phyloP scores from a whole-genome alignment of 306 rosid genomes.

The Trifolium fragiferum region DNA sequence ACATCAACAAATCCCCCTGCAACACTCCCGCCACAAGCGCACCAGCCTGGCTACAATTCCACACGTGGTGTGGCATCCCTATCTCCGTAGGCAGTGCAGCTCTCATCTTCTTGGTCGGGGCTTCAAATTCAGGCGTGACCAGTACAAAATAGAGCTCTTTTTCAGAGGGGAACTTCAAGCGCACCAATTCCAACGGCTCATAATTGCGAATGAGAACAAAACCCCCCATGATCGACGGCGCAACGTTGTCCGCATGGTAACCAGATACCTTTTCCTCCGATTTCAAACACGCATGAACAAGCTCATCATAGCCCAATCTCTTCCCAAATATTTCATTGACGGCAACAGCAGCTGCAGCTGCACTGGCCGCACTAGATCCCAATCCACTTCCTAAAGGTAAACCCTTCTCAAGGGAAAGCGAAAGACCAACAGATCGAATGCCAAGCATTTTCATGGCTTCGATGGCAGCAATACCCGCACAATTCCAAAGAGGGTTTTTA shows the following conservation, averaged over 20 bases:
- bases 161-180: conserved; percentile 58
- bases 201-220: conserved; percentile 71
- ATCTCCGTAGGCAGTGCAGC: conserved; percentile 77
- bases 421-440: conserved; percentile 75
- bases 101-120: conserved; percentile 88
- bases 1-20: conserved; percentile 60
- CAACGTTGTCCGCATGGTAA: conserved; percentile 89
- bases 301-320: conserved; percentile 55
- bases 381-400: conserved; percentile 87
- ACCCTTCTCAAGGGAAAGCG: conserved; percentile 80
- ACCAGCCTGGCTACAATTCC: conserved; percentile 88
- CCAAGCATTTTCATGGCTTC: conserved; percentile 88
- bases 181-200: conserved; percentile 71
- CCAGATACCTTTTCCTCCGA: conserved; percentile 93
- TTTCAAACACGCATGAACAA: conserved; percentile 68
- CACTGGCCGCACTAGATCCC: conserved; percentile 94
- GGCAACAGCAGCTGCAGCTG: conserved; percentile 88
- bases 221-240: conserved; percentile 93
- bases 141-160: conserved; percentile 70
- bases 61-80: conserved; percentile 82
- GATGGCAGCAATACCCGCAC: conserved; percentile 86
- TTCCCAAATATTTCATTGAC: conserved; percentile 78
- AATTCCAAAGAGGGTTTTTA: conserved; percentile 73
- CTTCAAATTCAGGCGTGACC: conserved; percentile 82
- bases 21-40: conserved; percentile 83